Evolutionary conservation across 768 basidiomycete genomes (phyloP).

Genomic region (Mycena maculata): DNA sequence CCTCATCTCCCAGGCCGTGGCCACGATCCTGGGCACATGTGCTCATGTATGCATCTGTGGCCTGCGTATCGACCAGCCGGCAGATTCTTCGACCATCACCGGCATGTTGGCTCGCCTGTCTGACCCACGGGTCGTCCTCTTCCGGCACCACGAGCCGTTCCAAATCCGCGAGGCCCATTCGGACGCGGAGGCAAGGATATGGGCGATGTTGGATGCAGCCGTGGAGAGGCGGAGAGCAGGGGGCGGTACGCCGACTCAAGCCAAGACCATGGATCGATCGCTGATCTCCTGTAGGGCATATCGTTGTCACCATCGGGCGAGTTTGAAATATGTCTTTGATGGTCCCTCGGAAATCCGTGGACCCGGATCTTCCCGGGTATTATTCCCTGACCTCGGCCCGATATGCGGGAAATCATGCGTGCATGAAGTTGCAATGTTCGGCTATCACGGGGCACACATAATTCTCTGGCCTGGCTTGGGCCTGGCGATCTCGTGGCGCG

Average conservation of each 20-base stretch:
- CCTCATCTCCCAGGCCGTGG: constrained; percentile 39
- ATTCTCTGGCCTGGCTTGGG: too few relatives aligned
- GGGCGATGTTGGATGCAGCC: constrained; percentile 48
- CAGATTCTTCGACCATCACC: constrained; percentile 14
- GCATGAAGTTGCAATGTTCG: too few relatives aligned
- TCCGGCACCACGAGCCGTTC: constrained; percentile 53
- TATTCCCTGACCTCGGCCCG: too few relatives aligned
- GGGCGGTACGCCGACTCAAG: background rate
- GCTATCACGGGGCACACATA: too few relatives aligned
- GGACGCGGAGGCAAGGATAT: constrained; percentile 44
- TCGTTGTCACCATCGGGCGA: constrained; percentile 7
- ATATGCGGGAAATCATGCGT: background rate
- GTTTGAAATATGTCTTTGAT: constrained; percentile 15
- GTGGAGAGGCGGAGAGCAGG: constrained; percentile 35
- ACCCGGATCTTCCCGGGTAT: background rate
- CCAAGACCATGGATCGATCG: background rate
- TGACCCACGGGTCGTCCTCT: constrained; percentile 53
- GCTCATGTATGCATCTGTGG: constrained; percentile 44
- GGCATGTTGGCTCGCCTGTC: constrained; percentile 27
- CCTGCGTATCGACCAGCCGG: constrained; percentile 45
- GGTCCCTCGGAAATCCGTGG: constrained; percentile 6
- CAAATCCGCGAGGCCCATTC: constrained; percentile 53
- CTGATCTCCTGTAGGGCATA: background rate
- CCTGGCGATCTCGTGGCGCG: constrained; percentile 16
- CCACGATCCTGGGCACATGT: constrained; percentile 40